phyloP scores from a whole-genome alignment of 768 basidiomycete species.

The Russula abietina region DNA sequence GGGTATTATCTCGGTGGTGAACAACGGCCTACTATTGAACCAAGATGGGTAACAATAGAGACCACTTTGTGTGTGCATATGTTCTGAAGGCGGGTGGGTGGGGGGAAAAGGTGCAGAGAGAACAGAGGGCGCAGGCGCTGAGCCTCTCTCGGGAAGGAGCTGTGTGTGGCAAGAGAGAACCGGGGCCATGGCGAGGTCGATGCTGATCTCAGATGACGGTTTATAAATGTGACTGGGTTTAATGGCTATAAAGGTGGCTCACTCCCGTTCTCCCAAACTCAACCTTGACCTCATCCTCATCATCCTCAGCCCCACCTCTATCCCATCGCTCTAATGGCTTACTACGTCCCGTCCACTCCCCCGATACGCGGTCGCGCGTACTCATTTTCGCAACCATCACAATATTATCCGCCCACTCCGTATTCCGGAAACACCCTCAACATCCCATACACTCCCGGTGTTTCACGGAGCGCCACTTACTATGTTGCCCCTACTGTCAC shows the following conservation, averaged over 20 bases:
- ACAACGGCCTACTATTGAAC: neutral
- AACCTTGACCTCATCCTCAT: neutral
- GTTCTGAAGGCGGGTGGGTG: neutral
- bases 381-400: conserved; percentile 21
- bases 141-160: no score
- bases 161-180: neutral
- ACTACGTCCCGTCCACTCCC: conserved; percentile 29
- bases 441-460: neutral
- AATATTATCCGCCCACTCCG: conserved; percentile 25
- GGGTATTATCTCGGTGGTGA: no score
- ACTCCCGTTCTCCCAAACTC: neutral
- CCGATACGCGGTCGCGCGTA: conserved; percentile 25
- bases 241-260: conserved; percentile 8
- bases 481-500: conserved; percentile 23
- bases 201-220: conserved; percentile 4
- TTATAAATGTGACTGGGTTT: conserved; percentile 1
- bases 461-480: conserved; percentile 14
- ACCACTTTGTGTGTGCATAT: neutral
- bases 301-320: neutral
- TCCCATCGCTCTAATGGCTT: conserved; percentile 18
- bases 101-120: neutral
- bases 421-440: conserved; percentile 23
- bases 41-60: neutral
- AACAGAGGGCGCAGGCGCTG: neutral
- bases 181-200: neutral